A percentile compares a stretch with the other conserved stretches of the same genome.
Conservation (phyloP, 345 rosid genomes). For the Salix suchowensis region DNA sequence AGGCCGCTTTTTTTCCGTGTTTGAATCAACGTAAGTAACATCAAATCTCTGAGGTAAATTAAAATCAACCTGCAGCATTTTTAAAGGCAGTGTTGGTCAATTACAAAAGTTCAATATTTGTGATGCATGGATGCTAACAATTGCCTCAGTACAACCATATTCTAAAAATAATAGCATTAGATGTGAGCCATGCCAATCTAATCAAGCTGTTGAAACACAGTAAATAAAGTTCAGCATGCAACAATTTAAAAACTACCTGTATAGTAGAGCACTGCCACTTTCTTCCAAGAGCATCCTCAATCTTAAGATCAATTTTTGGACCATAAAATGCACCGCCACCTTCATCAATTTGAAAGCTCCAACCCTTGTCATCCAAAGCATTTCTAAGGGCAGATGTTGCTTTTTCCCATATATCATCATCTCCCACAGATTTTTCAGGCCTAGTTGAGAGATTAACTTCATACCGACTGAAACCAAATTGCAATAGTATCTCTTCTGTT, state of each 20-base stretch:
- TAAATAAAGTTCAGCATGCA: not conserved
- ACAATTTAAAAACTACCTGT: conserved; percentile 42
- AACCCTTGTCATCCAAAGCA: conserved; percentile 88
- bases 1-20: conserved; percentile 73
- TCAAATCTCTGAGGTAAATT: conserved; percentile 87
- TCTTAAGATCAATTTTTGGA: conserved; percentile 92
- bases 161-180: not conserved
- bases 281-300: conserved; percentile 94
- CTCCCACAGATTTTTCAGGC: conserved; percentile 88
- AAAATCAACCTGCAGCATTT: conserved; percentile 72
- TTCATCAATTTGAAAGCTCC: conserved; percentile 86
- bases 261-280: conserved; percentile 99
- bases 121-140: not conserved
- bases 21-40: conserved; percentile 75
- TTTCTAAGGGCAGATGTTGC: conserved; percentile 76
- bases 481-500: conserved; percentile 73
- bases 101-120: too few species aligned
- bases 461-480: conserved; percentile 76
- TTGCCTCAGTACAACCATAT: not conserved
- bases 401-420: conserved; percentile 86
- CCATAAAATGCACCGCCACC: conserved; percentile 99
- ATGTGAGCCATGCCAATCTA: not conserved
- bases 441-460: conserved; percentile 94
- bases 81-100: not conserved
- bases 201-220: not conserved